These are phyloP conservation scores for Meyerozyma guilliermondii DNA, from an alignment of 1,139 yeast species.

Conservation along the genomic window DNA sequence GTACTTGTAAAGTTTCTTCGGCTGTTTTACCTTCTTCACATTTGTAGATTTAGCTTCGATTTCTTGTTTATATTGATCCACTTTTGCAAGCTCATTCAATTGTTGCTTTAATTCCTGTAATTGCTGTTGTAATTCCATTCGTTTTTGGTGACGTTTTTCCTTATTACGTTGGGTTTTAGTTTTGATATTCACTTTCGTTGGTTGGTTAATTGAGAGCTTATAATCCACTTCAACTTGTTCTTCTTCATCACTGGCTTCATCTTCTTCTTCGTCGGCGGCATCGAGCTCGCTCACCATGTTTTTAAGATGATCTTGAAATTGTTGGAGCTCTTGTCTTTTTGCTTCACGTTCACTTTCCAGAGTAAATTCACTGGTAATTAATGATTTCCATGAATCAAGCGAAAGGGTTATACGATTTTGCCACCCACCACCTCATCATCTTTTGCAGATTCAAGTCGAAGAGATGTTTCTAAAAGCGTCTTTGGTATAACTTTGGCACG, in stretches of 20 bases:
- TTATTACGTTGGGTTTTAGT: slow-evolving; percentile 74
- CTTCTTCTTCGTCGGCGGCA: slow-evolving; percentile 49
- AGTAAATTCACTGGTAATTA: slow-evolving; percentile 62
- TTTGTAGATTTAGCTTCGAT: slow-evolving; percentile 20
- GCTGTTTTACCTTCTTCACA: slow-evolving; percentile 20
- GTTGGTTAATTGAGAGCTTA: slow-evolving; percentile 65
- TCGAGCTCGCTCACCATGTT: slow-evolving; percentile 58
- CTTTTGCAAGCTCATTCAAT: slow-evolving; percentile 52
- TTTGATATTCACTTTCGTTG: slow-evolving; percentile 66
- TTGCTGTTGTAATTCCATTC: slow-evolving; percentile 49
- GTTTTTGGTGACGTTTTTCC: slow-evolving; percentile 61
- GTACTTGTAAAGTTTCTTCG: slow-evolving; percentile 47
- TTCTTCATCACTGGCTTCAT: slow-evolving; percentile 39
- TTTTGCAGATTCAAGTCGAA: slow-evolving; percentile 39
- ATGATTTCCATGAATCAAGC: slow-evolving; percentile 72
- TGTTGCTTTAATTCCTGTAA: slow-evolving; percentile 54
- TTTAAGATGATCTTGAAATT: slow-evolving; percentile 59
- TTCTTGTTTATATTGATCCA: slow-evolving; percentile 46
- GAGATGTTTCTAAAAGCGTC: slow-evolving; percentile 54
- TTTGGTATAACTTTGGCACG: slow-evolving; percentile 49
- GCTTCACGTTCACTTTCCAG: slow-evolving; percentile 66
- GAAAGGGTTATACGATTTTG: slow-evolving; percentile 91
- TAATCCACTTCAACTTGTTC: slow-evolving; percentile 26
- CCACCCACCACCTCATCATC: slow-evolving; percentile 67
- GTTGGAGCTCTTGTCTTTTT: slow-evolving; percentile 53